A percentile compares a stretch with the other conserved stretches of the same genome.
Evolutionary conservation across 306 rosid species (phyloP).

Genomic region (Sphenostylis stenocarpa): DNA sequence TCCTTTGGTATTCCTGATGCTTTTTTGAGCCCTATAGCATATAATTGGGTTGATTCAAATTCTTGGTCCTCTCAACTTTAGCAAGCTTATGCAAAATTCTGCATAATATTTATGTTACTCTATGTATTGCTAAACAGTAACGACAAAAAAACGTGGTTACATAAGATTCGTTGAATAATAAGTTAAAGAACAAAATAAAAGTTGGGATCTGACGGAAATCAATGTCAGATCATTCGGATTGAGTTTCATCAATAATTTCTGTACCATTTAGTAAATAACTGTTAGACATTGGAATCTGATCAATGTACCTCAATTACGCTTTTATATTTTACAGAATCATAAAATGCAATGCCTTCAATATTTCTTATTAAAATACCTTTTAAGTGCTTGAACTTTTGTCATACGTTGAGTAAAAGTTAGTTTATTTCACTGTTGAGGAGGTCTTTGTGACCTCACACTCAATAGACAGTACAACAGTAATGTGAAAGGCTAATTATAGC

Average conservation of each 20-base stretch:
- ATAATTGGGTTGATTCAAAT: slow-evolving; percentile 80
- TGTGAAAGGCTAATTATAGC: no score
- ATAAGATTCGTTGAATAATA: not conserved
- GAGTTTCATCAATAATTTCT: not conserved
- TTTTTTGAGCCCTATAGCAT: slow-evolving; percentile 84
- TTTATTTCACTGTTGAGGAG: not conserved
- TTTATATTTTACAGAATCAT: not conserved
- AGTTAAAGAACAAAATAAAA: not conserved
- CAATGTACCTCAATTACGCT: not conserved
- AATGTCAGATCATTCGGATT: not conserved
- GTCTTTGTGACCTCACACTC: not conserved
- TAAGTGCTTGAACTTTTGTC: not conserved
- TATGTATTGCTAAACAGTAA: not conserved
- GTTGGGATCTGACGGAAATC: not conserved
- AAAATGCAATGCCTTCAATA: not conserved
- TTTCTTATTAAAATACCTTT: not conserved
- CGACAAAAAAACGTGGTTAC: not conserved
- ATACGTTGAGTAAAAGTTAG: not conserved
- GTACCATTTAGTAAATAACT: not conserved
- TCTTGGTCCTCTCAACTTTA: slow-evolving; percentile 68
- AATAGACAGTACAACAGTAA: no score
- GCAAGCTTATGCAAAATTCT: slow-evolving; percentile 25
- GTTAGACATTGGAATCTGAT: not conserved
- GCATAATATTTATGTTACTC: not conserved
- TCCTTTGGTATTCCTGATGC: slow-evolving; percentile 96